Base-by-base conservation (phyloP, 805 yeast species). In the Zygoascus bituminiphila region DNA sequence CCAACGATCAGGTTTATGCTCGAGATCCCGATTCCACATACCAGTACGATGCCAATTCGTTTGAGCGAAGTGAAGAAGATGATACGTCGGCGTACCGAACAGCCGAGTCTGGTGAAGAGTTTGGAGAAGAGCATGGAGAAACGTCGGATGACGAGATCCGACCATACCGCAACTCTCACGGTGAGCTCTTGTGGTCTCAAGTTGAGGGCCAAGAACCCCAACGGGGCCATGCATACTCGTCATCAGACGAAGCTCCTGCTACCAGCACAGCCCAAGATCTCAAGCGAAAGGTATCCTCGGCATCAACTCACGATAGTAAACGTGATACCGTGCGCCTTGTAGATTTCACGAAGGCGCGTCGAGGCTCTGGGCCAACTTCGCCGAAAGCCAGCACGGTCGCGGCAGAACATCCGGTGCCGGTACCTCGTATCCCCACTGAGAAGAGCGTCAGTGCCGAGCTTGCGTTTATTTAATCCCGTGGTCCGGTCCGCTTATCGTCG, bases 251-350 rank as follows among this genome's bases (percentile, higher is more conserved):
- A n/a, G 44, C 42, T 19, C 43, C 31, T 6, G 31, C 12, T 5
- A 35, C 43, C 8, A 42, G 25, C n/a, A 46, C 36, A 4, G 45
- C 40, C 12, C 22, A 25, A n/a, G 45, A 26, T 54, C 57, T 37
- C 54, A 54, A 24, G 15, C 26, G 40, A 39, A 39, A 22, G 7
- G 21, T 44, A 12, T 14, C 36, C 4, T 22, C 42, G 24, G 33
- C 21, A n/a, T 12, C 15, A 5, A 25, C 21, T 14, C 26, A 19
- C 5, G 42, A 41, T 26, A 47, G 46, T 23, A 52, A 52, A 35
- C 59, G 64, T 12, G 57, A 55, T 17, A 59, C 62, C 25, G 74
- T 73, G 20, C 64, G 67, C 48, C 51, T 72, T 44, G 70, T 65
- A 10, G 64, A 63, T 29, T 60, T 70, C 42, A 61, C 61, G 17